Base-by-base conservation (phyloP, 2,329 filamentous ascomycete genomes). In the Trematosphaeria pertusa region DNA sequence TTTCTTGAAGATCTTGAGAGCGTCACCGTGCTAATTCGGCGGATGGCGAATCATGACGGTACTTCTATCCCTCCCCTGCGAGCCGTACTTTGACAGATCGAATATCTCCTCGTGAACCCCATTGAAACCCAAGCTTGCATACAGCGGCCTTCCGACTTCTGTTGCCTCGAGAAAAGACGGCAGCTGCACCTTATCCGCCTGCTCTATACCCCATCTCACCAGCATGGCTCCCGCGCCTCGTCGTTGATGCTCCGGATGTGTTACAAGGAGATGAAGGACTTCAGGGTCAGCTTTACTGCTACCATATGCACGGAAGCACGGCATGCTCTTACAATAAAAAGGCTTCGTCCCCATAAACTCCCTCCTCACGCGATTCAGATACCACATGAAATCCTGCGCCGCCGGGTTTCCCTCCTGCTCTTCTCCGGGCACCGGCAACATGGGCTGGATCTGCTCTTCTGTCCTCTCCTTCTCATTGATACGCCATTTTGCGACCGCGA, bases 101-200 rank as follows among this genome's bases (percentile, higher is more conserved):
- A 63, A 70, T 3, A 39, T 35, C 17, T 54, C 44, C 10, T 61
- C 59, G 3, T 62, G 37, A 9, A 56, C 48, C 2, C 50, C n/a
- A 7, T 53, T 40, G 20, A 70, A 72, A 8, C 65, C 67, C 22
- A 58, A 47, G 20, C 61, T 64, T 40, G 54, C 59, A 50, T 79
- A 79, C 37, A 79, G 44, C 6, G 65, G 67, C 37, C 59, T 67
- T 0, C 75, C 77, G 41, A 65, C 64, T 8, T 65, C 60, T 8
- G 70, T 71, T 3, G 73, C 64, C 46, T 79, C 76, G 7, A 79
- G 52, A 52, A 72, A 78, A 2, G 59, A 56, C n/a, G 69, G 69
- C 15, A 79, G 37, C 1, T 70, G 63, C 12, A 68, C 54, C 33
- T 61, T 54, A 50, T 79, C 75, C 17, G 75, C 75, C 49, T 69